Conservation (phyloP, 208 protist species). For the Trypanosoma brucei region DNA sequence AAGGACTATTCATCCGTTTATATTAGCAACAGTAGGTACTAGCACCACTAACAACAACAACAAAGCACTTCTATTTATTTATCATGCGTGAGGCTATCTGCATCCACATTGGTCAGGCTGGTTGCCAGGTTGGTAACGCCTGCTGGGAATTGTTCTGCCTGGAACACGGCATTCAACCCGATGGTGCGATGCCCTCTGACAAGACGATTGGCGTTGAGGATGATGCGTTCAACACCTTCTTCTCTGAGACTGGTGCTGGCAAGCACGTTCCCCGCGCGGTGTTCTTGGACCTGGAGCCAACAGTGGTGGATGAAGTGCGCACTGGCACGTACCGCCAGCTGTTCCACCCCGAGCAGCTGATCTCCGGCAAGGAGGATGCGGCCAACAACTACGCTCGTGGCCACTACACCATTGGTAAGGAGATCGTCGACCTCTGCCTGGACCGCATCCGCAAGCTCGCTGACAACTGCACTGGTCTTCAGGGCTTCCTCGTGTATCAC, state of each 20-base stretch:
- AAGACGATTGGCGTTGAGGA: slow-evolving; percentile 81
- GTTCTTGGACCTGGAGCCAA: slow-evolving; percentile 97
- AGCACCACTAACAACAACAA: neutral
- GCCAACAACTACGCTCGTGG: slow-evolving; percentile 98
- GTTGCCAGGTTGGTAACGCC: slow-evolving; percentile 96
- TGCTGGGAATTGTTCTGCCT: slow-evolving; percentile 95
- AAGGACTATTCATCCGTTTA: neutral
- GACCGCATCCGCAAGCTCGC: slow-evolving; percentile 96
- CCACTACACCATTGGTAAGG: slow-evolving; percentile 98
- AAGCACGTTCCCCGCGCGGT: slow-evolving; percentile 94
- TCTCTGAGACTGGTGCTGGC: slow-evolving; percentile 88
- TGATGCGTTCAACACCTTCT: slow-evolving; percentile 95
- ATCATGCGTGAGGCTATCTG: slow-evolving; percentile 92
- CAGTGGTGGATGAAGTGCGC: slow-evolving; percentile 95
- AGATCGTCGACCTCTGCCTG: slow-evolving; percentile 93
- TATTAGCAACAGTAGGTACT: neutral
- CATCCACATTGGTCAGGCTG: slow-evolving; percentile 95
- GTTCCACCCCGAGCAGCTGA: slow-evolving; percentile 97
- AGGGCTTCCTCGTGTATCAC: slow-evolving; percentile 99
- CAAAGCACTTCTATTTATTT: slow-evolving; percentile 2
- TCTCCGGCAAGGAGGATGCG: slow-evolving; percentile 97
- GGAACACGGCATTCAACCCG: slow-evolving; percentile 88
- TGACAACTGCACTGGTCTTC: slow-evolving; percentile 97
- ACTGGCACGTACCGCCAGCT: slow-evolving; percentile 93
- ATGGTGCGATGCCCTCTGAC: slow-evolving; percentile 86